phyloP scores from a whole-genome alignment of 768 basidiomycete genomes.

The Megacollybia marginata region DNA sequence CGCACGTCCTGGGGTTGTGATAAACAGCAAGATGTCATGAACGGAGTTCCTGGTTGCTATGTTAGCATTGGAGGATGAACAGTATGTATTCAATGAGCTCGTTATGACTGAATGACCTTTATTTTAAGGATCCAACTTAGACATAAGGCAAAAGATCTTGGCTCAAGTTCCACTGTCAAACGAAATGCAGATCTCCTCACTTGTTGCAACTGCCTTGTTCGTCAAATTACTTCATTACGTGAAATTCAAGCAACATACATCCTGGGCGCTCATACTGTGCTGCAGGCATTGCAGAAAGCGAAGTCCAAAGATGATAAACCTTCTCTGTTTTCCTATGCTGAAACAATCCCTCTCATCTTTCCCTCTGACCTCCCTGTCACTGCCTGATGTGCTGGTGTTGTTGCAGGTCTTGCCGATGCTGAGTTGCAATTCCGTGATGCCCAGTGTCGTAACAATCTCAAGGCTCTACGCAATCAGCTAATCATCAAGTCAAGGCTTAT shows the following conservation, averaged over 20 bases:
- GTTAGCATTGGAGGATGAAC: neutral
- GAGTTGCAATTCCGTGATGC: conserved; percentile 10
- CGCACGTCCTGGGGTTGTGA: neutral
- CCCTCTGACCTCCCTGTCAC: neutral
- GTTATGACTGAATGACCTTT: too few relatives aligned
- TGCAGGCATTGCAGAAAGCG: neutral
- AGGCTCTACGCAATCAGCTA: conserved; percentile 9
- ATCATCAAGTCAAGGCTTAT: conserved; percentile 10
- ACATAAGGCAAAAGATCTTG: neutral
- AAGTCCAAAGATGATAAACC: too few relatives aligned
- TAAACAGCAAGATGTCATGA: neutral
- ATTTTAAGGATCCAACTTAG: neutral
- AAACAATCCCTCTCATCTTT: neutral
- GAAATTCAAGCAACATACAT: conserved; percentile 1
- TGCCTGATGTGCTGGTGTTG: neutral
- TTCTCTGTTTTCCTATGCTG: too few relatives aligned
- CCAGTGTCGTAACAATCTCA: conserved; percentile 14
- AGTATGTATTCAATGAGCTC: too few relatives aligned
- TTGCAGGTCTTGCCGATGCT: neutral
- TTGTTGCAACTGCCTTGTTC: neutral
- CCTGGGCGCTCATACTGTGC: conserved; percentile 1
- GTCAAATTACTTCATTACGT: conserved; percentile 3
- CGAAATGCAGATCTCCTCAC: neutral
- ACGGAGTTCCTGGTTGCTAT: neutral
- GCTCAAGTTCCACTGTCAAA: neutral